Conservation (phyloP, 768 basidiomycete species). For the Collybia sp. region DNA sequence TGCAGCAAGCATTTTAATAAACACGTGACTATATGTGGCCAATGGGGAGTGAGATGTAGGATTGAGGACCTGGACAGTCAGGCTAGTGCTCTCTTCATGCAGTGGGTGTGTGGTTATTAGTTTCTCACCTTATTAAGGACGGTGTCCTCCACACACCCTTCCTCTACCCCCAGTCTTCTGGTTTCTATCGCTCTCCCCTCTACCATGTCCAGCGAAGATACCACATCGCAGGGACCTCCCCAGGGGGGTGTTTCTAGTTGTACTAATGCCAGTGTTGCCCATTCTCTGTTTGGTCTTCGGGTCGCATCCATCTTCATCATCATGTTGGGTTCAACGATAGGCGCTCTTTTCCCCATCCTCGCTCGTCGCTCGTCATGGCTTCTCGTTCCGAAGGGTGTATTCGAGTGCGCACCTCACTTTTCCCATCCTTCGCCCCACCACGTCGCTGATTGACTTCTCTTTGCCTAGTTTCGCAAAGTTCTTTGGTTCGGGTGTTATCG, state of each 20-base stretch:
- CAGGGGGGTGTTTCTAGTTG: conserved; percentile 33
- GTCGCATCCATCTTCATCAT: conserved; percentile 76
- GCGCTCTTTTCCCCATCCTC: conserved; percentile 71
- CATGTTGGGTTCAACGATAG: conserved; percentile 49
- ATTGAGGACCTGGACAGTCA: conserved; percentile 12
- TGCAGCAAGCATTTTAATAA: no score
- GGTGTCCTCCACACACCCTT: neutral
- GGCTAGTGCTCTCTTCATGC: neutral
- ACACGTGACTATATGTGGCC: neutral
- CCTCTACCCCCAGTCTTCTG: conserved; percentile 1
- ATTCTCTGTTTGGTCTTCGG: conserved; percentile 47
- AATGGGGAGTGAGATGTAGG: neutral
- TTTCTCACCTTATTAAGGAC: conserved; percentile 1
- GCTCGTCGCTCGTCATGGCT: conserved; percentile 47
- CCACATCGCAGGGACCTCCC: neutral
- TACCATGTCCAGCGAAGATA: neutral
- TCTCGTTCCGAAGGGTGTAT: conserved; percentile 53
- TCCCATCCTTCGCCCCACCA: neutral
- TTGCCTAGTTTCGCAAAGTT: conserved; percentile 72
- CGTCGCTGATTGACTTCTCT: conserved; percentile 2
- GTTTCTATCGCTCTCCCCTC: conserved; percentile 9
- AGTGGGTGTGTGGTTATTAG: neutral
- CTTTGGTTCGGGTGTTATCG: conserved; percentile 88
- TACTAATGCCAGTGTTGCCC: conserved; percentile 45
- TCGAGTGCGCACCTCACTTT: conserved; percentile 50